Evolutionary conservation across 805 yeast genomes (phyloP), one percentile per base, ranked within the genome.

Genomic region (Cyberlindnera galapagoensis): DNA sequence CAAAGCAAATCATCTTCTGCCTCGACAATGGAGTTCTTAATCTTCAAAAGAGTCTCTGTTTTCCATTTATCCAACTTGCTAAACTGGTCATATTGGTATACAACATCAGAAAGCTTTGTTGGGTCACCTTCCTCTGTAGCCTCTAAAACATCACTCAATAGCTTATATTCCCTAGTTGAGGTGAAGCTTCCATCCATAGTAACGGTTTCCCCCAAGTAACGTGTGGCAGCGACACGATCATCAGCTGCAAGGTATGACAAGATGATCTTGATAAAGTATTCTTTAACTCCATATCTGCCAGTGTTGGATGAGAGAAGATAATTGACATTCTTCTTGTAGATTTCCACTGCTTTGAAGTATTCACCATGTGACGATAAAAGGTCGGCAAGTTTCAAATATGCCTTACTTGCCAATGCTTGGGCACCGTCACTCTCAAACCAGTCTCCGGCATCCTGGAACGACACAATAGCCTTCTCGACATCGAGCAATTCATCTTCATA

Each of bases 401-500:
- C 88, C 62, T 92, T 92, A 60, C 79, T 87, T 17, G 95, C 75
- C 35, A 90, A 57, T 7, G 97, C 94, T 42, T 80, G 81, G 0
- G 97, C 97, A 37, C 86, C 88, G 59, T 92, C 99, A 40, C 90
- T 85, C 34, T 76, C 72, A 54, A 81, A 88, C 88, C 96, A 92
- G 51, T 92, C 97, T 24, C 95, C 96, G 9, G 98, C 96, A 48
- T 80, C 83, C 52, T 87, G 94, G 54, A 81, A 90, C 18, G 87
- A 74, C 34, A 67, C 67, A 33, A 80, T 69, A 6, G 98, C 97
- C 44, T 72, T 72, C 16, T 67, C 62, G 20, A 63, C 57, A 49
- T 88, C 90, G 30, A 70, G 70, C 14, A 85, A 62, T 30, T 80
- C 83, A 28, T 71, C 71, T 59, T 90, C 97, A 52, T 83, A 85